Evolutionary conservation across 495 filamentous ascomycete genomes (phyloP).

Genomic region (Cercophora sp.): DNA sequence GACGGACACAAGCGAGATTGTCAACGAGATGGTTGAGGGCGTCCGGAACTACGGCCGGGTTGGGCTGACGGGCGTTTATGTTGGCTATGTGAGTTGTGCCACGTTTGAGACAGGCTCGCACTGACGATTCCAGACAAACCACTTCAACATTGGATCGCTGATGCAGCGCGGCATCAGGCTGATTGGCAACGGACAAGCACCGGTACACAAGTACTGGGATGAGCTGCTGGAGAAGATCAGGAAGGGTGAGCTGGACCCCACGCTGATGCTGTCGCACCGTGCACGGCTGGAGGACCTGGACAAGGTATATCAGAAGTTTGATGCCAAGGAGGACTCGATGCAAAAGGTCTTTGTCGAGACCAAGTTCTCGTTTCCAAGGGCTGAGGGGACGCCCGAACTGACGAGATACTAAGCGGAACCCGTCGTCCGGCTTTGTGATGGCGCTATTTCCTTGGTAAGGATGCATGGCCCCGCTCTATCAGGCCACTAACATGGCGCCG

Average conservation of each 20-base stretch:
- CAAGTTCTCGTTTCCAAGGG: conserved; percentile 55
- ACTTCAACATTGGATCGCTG: conserved; percentile 78
- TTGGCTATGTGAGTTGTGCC: conserved; percentile 61
- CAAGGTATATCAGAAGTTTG: conserved; percentile 65
- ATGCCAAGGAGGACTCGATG: conserved; percentile 63
- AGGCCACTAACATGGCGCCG: too few relatives aligned
- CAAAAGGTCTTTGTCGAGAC: conserved; percentile 73
- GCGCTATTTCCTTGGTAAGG: too few relatives aligned
- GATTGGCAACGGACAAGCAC: conserved; percentile 80
- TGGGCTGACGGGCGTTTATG: conserved; percentile 79
- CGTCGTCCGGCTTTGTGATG: too few relatives aligned
- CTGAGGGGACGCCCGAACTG: conserved; percentile 50
- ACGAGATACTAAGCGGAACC: conserved; percentile 40
- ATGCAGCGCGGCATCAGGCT: conserved; percentile 85
- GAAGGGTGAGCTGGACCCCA: conserved; percentile 66
- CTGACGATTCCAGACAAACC: conserved; percentile 54
- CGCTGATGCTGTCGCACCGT: conserved; percentile 77
- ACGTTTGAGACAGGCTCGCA: neutral
- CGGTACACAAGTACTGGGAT: conserved; percentile 81
- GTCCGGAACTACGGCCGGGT: conserved; percentile 71
- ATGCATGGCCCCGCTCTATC: too few relatives aligned
- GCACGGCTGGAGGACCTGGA: conserved; percentile 71
- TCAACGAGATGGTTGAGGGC: conserved; percentile 83
- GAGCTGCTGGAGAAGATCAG: conserved; percentile 67
- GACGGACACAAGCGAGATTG: conserved; percentile 79